A percentile compares a stretch with the other conserved stretches of the same genome.
These are phyloP conservation scores for Collariella sp. DNA, from an alignment of 495 filamentous ascomycete species.

Conservation along the genomic window DNA sequence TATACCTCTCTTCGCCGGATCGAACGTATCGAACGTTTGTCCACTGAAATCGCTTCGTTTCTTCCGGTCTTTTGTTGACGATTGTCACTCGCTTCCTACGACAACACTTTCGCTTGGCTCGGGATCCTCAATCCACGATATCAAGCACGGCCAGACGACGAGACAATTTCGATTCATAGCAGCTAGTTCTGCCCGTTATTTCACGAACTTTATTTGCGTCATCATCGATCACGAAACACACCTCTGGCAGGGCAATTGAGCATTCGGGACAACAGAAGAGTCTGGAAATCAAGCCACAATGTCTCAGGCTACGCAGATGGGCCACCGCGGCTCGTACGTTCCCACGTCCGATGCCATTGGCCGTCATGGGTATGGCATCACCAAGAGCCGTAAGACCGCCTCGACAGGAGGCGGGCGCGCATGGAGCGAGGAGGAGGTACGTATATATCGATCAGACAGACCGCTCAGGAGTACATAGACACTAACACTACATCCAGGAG, in stretches of 20 bases:
- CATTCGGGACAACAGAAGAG: conserved; percentile 8
- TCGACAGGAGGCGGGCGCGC: conserved; percentile 65
- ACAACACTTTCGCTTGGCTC: not conserved
- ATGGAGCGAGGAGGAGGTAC: conserved; percentile 72
- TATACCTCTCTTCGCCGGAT: conserved; percentile 22
- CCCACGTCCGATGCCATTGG: conserved; percentile 42
- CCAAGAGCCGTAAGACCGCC: conserved; percentile 53
- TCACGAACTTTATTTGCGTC: conserved; percentile 16
- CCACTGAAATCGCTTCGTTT: conserved; percentile 16
- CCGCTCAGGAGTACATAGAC: not conserved
- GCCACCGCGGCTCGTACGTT: conserved; percentile 32
- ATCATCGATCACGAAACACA: conserved; percentile 25
- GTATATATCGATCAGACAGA: conserved; percentile 9
- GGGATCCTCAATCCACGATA: no score
- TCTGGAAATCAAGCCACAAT: conserved; percentile 24
- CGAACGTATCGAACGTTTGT: conserved; percentile 7
- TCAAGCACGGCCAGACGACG: no score
- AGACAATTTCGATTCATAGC: conserved; percentile 30
- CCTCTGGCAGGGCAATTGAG: conserved; percentile 23
- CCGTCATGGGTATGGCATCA: conserved; percentile 46
- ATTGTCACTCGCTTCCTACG: conserved; percentile 17
- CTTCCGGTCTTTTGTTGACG: conserved; percentile 15
- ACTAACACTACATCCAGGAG: conserved; percentile 45
- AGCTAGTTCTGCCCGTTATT: conserved; percentile 31
- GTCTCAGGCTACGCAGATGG: conserved; percentile 42